Base-by-base conservation (phyloP, 139 green algal genomes). In the Axilococcus clingmanii region DNA sequence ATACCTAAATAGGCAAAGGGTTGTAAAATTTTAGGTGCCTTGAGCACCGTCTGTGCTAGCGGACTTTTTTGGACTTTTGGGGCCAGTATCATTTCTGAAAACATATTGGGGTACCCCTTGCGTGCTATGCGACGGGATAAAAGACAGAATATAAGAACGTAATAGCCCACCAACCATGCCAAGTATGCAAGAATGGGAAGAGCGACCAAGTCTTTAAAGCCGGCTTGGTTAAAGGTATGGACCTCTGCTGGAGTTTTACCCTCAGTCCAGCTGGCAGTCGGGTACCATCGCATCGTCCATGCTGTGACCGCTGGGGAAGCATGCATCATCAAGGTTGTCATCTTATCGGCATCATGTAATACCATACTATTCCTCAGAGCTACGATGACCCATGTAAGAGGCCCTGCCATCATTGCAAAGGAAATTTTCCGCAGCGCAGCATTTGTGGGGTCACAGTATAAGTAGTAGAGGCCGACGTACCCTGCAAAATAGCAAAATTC, bases 311-410 rank as follows among this genome's bases (percentile, higher is more conserved):
- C 53, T 22, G 53, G 59, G 3, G 29, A 56, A 11, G 47, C 41
- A 31, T 64, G 59, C 65, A 71, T 71, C 42, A 73, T 63, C 4
- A 65, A 53, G 1, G 59, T 71, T 15, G 65, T 71, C 7, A 57
- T 47, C 65, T 89, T 88, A 52, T 91, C 77, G 12, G 88, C 55
- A 63, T 78, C 74, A 48, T 91, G 82, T 22, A 86, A 81, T 3
- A 93, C 80, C n/a, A 88, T 57, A 11, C 56, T 77, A 72, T 88
- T 91, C 27, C 72, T 58, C 54, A 91, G 81, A 9, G 80, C 78
- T 8, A 83, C 16, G 44, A 85, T 81, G 49, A 68, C 76, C 61
- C 63, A 83, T 4, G 75, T 61, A 41, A 88, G 56, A 2, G 80
- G 77, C 0, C 82, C 84, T 1, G 79, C 73, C 52, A 70, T 74